phyloP scores from a whole-genome alignment of 1,284 basidiomycete species.

The Fomitiporia mediterranea region DNA sequence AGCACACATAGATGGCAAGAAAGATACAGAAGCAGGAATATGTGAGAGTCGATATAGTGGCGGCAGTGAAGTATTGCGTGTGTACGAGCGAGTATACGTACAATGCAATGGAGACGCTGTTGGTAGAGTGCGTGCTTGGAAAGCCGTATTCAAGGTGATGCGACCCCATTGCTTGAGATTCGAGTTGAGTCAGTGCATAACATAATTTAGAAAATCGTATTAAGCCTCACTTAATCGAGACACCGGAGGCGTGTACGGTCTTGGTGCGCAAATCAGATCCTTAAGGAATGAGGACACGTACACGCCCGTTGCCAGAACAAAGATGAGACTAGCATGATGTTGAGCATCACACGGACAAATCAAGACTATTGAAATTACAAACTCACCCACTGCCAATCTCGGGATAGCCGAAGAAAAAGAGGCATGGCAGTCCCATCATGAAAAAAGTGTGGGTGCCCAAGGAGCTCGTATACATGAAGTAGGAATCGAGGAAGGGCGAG shows the following conservation, averaged over 20 bases:
- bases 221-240: constrained; percentile 68
- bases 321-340: constrained; percentile 49
- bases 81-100: constrained; percentile 62
- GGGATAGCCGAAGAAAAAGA: constrained; percentile 84
- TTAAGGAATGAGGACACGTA: constrained; percentile 84
- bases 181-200: constrained; percentile 5
- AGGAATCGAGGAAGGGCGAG: constrained; percentile 72
- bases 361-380: not conserved
- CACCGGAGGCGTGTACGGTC: constrained; percentile 89
- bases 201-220: not conserved
- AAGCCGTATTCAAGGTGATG: constrained; percentile 93
- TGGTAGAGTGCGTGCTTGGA: constrained; percentile 94
- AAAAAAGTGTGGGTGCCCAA: constrained; percentile 95
- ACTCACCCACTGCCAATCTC: constrained; percentile 72
- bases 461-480: constrained; percentile 88
- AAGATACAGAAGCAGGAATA: constrained; percentile 42
- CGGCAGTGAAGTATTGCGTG: constrained; percentile 37
- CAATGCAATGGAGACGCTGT: constrained; percentile 83
- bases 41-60: constrained; percentile 38
- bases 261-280: constrained; percentile 87
- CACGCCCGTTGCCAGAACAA: constrained; percentile 77
- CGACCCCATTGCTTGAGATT: constrained; percentile 63
- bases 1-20: constrained; percentile 62
- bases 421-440: constrained; percentile 80
- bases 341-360: not conserved